Evolutionary conservation across 1,284 basidiomycete genomes (phyloP).

Genomic region (Salmacisia buchloeana): DNA sequence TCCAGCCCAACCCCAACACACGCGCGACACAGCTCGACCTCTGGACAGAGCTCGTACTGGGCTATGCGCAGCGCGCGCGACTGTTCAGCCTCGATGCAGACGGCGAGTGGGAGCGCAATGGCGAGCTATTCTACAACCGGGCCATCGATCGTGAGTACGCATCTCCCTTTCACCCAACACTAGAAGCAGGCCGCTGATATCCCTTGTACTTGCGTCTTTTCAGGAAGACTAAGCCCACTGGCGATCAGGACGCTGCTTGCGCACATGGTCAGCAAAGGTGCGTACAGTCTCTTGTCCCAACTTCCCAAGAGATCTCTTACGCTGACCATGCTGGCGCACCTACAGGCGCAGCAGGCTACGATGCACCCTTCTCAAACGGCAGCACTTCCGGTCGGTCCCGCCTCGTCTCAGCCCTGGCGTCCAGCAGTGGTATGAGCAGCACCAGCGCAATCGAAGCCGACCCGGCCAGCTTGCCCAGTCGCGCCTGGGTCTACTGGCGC

Average conservation of each 20-base stretch:
- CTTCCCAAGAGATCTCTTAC: slow-evolving; percentile 8
- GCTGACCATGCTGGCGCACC: background rate
- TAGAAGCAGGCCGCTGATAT: background rate
- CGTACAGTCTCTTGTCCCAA: background rate
- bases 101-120: slow-evolving; percentile 29
- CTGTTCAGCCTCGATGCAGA: slow-evolving; percentile 52
- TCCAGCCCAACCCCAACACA: slow-evolving; percentile 56
- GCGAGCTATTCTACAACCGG: slow-evolving; percentile 9
- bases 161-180: background rate
- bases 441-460: background rate
- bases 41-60: slow-evolving; percentile 54
- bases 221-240: slow-evolving; percentile 21
- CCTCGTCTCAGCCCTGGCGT: background rate
- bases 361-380: slow-evolving; percentile 27
- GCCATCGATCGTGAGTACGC: background rate
- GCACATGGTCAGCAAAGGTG: slow-evolving; percentile 32
- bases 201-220: slow-evolving; percentile 16
- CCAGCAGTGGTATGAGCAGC: too few species aligned
- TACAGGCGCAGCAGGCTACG: slow-evolving; percentile 9
- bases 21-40: slow-evolving; percentile 53
- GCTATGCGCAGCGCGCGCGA: slow-evolving; percentile 51
- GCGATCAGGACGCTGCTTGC: slow-evolving; percentile 25
- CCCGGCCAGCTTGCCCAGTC: slow-evolving; percentile 11
- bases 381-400: background rate
- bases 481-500: slow-evolving; percentile 55